Conservation (phyloP, 2,329 filamentous ascomycete species). For the Epicoccum sorghinum region DNA sequence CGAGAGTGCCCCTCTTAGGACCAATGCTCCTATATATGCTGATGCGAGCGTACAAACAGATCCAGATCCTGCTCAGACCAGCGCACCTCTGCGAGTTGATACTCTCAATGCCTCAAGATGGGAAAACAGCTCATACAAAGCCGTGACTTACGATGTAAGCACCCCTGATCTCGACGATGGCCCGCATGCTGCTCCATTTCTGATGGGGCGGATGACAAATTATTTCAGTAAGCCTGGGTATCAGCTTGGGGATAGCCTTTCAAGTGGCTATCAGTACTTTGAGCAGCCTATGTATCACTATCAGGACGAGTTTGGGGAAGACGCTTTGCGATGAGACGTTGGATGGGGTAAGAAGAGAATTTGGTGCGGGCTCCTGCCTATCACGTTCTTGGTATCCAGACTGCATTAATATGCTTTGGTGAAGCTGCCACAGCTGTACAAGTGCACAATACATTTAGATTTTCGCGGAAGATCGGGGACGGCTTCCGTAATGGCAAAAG, state of each 20-base stretch:
- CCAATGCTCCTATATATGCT: conserved; percentile 21
- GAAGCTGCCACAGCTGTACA: too few relatives aligned
- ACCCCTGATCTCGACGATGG: conserved; percentile 23
- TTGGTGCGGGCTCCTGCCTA: too few relatives aligned
- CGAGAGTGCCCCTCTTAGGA: neutral
- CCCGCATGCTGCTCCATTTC: conserved; percentile 23
- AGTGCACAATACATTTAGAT: too few relatives aligned
- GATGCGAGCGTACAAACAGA: conserved; percentile 36
- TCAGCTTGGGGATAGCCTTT: conserved; percentile 40
- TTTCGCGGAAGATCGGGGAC: too few relatives aligned
- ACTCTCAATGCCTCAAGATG: conserved; percentile 13
- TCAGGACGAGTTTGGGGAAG: conserved; percentile 25
- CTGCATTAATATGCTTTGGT: too few relatives aligned
- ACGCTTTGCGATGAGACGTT: conserved; percentile 26
- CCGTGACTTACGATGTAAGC: conserved; percentile 21
- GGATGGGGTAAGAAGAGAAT: neutral
- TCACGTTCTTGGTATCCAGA: too few relatives aligned
- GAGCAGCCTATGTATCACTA: conserved; percentile 20
- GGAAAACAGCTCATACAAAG: conserved; percentile 14
- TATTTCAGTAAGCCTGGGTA: conserved; percentile 44
- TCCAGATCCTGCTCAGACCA: conserved; percentile 11
- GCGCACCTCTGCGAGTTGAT: conserved; percentile 21
- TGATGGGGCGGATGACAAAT: conserved; percentile 41
- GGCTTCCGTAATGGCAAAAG: too few relatives aligned
- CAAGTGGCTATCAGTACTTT: conserved; percentile 28